Base-by-base conservation (phyloP, 495 filamentous ascomycete species). In the Hypoxylon perforatum region DNA sequence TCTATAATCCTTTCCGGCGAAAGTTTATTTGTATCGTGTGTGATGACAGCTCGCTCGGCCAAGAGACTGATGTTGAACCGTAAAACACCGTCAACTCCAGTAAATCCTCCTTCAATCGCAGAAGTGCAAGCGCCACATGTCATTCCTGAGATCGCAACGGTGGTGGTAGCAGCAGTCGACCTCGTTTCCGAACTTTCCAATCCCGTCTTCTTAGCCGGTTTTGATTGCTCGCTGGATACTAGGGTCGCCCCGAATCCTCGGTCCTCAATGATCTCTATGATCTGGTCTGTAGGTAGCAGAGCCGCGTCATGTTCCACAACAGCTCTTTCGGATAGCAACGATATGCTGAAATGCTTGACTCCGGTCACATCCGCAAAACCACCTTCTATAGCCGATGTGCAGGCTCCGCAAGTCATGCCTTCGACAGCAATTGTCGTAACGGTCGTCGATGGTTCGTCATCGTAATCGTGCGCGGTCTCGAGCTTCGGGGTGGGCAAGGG, bases 381-480 rank as follows among this genome's bases (percentile, higher is more conserved):
- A 50, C 86, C 86, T 75, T 97, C 90, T 17, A 98, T 86, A 41
- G 95, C 94, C 10, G 93, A 91, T 6, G 94, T 97, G 75, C 95
- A 99, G 22, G 94, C 92, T 18, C 94, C 94, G 70, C 94, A 99
- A 4, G 94, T 98, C 95, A 99, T 98, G 25, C 95, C 95, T 68
- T 91, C 91, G 21, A 99, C 86, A 3, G 89, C 86, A 15, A 99
- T 83, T 0, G 93, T 97, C 0, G 94, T 97, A 4, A 89, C 87
- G 63, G 86, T 79, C 21, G 73, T 76, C 17, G 67, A 15, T 3
- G 77, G 69, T 5, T 62, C 74, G 17, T 77, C 73, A 36, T 80
- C 75, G 25, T 63, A 41, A 17, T 75, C 63, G 21, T 75, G 55
- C 1, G 15, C 39, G 52, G 72, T 65, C 19, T 28, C 19, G 8